These are phyloP conservation scores for Eucalyptus erythrocorys DNA, from an alignment of 345 rosid species.

Conservation along the genomic window DNA sequence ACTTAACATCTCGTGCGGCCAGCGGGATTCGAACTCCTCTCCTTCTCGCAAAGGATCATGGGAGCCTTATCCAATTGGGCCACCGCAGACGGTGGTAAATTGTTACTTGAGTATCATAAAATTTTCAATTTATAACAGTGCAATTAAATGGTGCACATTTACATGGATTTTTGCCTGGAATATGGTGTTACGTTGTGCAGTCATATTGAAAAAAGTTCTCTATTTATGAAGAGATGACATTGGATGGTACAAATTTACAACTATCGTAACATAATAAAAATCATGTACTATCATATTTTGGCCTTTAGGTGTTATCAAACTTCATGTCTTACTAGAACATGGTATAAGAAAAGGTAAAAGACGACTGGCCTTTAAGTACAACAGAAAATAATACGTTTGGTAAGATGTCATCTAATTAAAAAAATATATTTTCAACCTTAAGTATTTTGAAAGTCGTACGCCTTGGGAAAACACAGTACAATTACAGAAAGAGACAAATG, in stretches of 20 bases:
- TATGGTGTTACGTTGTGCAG: fast-evolving
- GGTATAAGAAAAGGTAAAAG: background rate
- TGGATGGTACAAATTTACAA: background rate
- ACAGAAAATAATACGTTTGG: background rate
- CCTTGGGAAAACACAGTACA: background rate
- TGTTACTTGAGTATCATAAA: background rate
- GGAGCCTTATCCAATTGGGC: no score
- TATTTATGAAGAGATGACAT: no score
- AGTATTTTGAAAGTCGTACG: background rate
- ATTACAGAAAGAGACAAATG: background rate
- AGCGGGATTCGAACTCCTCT: no score
- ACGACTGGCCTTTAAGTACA: background rate
- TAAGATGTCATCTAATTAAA: background rate
- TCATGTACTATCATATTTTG: background rate
- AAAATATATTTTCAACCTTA: fast-evolving
- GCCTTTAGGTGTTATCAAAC: background rate
- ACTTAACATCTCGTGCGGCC: no score
- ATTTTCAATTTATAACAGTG: background rate
- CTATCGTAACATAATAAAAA: fast-evolving
- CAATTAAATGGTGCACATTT: no score
- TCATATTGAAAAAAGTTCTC: fast-evolving
- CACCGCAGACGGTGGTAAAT: no score
- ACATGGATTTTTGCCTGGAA: fast-evolving
- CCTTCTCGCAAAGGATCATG: no score
- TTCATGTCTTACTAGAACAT: background rate